These are phyloP conservation scores for Orbilia ellipsospora DNA, from an alignment of 2,329 filamentous ascomycete species.

Conservation along the genomic window DNA sequence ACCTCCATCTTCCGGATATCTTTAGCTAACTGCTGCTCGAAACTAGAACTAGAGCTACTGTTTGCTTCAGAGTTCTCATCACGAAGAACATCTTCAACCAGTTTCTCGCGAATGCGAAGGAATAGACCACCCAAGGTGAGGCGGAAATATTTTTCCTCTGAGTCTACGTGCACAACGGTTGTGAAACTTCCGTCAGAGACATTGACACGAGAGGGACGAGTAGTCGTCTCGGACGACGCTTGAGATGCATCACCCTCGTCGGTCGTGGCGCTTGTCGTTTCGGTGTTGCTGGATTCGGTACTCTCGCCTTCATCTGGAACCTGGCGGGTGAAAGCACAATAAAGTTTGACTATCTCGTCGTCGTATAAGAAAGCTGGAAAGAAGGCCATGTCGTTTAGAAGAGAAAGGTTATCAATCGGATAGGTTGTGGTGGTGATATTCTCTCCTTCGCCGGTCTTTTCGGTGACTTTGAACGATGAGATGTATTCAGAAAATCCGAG, in stretches of 20 bases:
- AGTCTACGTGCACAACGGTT: conserved; percentile 21
- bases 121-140: conserved; percentile 42
- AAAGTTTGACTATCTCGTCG: conserved; percentile 36
- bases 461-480: conserved; percentile 24
- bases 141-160: conserved; percentile 20
- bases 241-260: background rate
- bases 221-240: background rate
- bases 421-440: background rate
- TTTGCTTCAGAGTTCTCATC: conserved; percentile 8
- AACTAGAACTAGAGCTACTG: background rate
- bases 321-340: conserved; percentile 23
- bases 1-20: conserved; percentile 11
- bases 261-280: background rate
- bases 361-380: conserved; percentile 19
- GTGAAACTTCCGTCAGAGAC: conserved; percentile 28
- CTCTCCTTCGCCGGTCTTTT: conserved; percentile 9
- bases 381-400: conserved; percentile 44
- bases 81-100: conserved; percentile 23
- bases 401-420: conserved; percentile 26
- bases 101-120: conserved; percentile 23
- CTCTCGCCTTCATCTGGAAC: conserved; percentile 8
- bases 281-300: background rate
- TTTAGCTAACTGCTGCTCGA: background rate
- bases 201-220: conserved; percentile 3
- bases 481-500: conserved; percentile 19